Evolutionary conservation across 305 asterid genomes (phyloP).

Genomic region (Solanum chacoense): DNA sequence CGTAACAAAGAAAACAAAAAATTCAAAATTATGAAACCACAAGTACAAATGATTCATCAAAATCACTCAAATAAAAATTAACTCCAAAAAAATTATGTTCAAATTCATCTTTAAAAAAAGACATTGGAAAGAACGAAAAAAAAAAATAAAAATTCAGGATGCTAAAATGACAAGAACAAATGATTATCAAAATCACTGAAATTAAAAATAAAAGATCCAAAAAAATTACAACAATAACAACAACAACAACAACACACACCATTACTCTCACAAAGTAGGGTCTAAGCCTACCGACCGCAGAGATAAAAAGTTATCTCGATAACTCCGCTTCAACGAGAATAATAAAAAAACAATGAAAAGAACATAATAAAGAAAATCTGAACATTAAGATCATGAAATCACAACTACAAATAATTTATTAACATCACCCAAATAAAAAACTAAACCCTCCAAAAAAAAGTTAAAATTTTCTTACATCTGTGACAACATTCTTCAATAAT

Average conservation of each 20-base stretch:
- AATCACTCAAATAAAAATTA: too few relatives aligned
- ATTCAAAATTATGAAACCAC: too few relatives aligned
- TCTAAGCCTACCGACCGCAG: neutral
- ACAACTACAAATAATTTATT: neutral
- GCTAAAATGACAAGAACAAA: neutral
- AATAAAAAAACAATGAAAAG: too few relatives aligned
- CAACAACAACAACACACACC: neutral
- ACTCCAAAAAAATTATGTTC: neutral
- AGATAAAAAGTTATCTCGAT: neutral
- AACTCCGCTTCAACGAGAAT: neutral
- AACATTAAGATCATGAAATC: neutral
- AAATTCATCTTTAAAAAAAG: neutral
- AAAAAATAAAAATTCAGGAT: neutral
- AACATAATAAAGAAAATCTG: neutral
- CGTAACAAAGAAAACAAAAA: too few relatives aligned
- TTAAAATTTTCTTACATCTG: neutral
- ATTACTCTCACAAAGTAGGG: neutral
- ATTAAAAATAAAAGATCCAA: neutral
- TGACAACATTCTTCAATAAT: constrained; percentile 15
- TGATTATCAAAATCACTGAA: neutral
- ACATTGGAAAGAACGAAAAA: neutral
- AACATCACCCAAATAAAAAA: neutral
- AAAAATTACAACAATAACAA: too few relatives aligned
- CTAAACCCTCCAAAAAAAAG: too few relatives aligned
- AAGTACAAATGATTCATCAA: too few relatives aligned